These are phyloP conservation scores for Colletotrichum scovillei DNA, from an alignment of 2,329 filamentous ascomycete species.

Conservation along the genomic window DNA sequence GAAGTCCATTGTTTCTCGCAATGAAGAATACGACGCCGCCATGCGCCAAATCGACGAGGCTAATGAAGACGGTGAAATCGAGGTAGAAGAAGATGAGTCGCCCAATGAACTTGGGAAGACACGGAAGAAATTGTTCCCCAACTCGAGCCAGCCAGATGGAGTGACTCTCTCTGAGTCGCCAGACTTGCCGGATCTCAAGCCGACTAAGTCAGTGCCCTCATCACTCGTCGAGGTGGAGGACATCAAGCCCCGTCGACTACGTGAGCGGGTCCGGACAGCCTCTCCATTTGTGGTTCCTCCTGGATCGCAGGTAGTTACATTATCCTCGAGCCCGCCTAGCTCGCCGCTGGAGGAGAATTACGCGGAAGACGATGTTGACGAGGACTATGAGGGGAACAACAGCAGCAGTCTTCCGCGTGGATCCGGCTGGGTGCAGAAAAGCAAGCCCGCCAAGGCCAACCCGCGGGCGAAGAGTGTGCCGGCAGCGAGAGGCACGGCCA, in stretches of 20 bases:
- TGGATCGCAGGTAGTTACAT: conserved; percentile 46
- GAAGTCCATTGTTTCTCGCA: conserved; percentile 41
- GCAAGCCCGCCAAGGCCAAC: not conserved
- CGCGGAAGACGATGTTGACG: conserved; percentile 53
- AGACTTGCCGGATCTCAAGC: conserved; percentile 33
- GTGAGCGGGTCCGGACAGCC: not conserved
- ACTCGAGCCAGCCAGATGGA: conserved; percentile 45
- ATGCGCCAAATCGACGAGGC: conserved; percentile 55
- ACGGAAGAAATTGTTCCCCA: conserved; percentile 44
- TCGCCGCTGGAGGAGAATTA: conserved; percentile 46
- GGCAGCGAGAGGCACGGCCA: not conserved
- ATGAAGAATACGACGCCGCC: conserved; percentile 56
- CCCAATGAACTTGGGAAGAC: not conserved
- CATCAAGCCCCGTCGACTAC: not conserved
- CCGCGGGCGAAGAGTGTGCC: conserved; percentile 23
- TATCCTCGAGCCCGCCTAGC: conserved; percentile 41
- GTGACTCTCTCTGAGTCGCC: conserved; percentile 35
- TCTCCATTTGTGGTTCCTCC: conserved; percentile 42
- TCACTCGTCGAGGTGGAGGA: not conserved
- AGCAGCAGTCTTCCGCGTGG: conserved; percentile 31
- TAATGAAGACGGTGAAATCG: conserved; percentile 41
- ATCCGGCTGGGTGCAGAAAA: conserved; percentile 39
- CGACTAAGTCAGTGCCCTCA: conserved; percentile 31
- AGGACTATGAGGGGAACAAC: conserved; percentile 43
- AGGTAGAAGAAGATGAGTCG: conserved; percentile 38